Conservation (phyloP, 2,329 filamentous ascomycete genomes). For the Aspergillus quadrilineatus region DNA sequence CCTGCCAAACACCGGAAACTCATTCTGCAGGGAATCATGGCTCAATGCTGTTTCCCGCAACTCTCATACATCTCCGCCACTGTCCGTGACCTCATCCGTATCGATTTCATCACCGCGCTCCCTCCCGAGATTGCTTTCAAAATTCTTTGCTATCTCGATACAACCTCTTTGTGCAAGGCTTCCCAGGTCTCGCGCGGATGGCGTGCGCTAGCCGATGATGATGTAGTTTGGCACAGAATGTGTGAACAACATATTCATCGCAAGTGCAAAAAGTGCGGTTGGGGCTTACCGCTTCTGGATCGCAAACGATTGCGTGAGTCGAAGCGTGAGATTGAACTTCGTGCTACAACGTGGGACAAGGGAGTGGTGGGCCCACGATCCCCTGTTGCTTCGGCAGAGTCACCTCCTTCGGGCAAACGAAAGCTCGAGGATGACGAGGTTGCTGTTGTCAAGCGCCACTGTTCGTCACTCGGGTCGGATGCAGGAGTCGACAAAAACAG, state of each 20-base stretch:
- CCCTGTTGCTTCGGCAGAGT: slow-evolving; percentile 8
- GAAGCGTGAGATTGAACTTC: slow-evolving; percentile 77
- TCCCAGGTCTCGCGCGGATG: slow-evolving; percentile 89
- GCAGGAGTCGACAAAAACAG: slow-evolving; percentile 37
- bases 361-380: slow-evolving; percentile 52
- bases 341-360: slow-evolving; percentile 59
- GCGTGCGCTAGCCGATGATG: slow-evolving; percentile 89
- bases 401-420: slow-evolving; percentile 22
- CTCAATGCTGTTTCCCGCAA: slow-evolving; percentile 96
- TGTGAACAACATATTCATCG: slow-evolving; percentile 95
- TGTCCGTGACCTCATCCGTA: slow-evolving; percentile 91
- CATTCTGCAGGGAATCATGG: slow-evolving; percentile 94
- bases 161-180: slow-evolving; percentile 89
- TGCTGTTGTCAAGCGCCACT: slow-evolving; percentile 33
- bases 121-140: slow-evolving; percentile 90
- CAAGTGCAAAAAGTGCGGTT: slow-evolving; percentile 93
- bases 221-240: slow-evolving; percentile 97
- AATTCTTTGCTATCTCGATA: slow-evolving; percentile 89
- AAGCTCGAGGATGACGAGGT: slow-evolving; percentile 31
- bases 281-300: slow-evolving; percentile 87
- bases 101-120: slow-evolving; percentile 89
- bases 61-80: slow-evolving; percentile 88
- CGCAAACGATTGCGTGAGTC: slow-evolving; percentile 83
- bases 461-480: slow-evolving; percentile 22
- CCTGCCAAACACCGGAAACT: slow-evolving; percentile 90